Conservation (phyloP, 2,329 filamentous ascomycete genomes). For the Colletotrichum sp. region DNA sequence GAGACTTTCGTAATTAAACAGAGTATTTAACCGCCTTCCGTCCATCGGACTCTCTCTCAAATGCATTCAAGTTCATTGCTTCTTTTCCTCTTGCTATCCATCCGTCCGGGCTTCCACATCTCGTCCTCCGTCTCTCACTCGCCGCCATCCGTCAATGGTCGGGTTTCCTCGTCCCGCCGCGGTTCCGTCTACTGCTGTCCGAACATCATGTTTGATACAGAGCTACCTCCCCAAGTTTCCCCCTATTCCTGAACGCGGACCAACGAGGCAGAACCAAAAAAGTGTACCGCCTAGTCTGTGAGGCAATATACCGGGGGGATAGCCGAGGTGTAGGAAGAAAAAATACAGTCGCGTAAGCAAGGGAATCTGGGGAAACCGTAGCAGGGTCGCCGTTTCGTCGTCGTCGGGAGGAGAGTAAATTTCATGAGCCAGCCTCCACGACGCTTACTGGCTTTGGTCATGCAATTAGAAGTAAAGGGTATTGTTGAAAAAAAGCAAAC, state of each 20-base stretch:
- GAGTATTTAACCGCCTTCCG: slow-evolving; percentile 21
- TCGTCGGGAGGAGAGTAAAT: slow-evolving; percentile 15
- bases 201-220: slow-evolving; percentile 20
- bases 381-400: slow-evolving; percentile 17
- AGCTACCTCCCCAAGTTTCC: not conserved
- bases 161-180: not conserved
- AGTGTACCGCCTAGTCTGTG: not conserved
- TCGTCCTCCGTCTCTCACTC: not conserved
- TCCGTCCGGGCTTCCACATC: slow-evolving; percentile 7
- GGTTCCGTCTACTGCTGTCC: slow-evolving; percentile 1
- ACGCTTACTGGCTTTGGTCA: slow-evolving; percentile 23
- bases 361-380: slow-evolving; percentile 21
- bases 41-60: slow-evolving; percentile 19
- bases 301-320: slow-evolving; percentile 12
- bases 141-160: not conserved
- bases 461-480: slow-evolving; percentile 42
- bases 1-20: slow-evolving; percentile 25
- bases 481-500: slow-evolving; percentile 44
- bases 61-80: slow-evolving; percentile 22
- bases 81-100: slow-evolving; percentile 24
- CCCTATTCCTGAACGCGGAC: slow-evolving; percentile 7
- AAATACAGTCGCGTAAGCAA: slow-evolving; percentile 21
- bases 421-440: slow-evolving; percentile 23
- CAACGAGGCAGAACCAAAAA: slow-evolving; percentile 13
- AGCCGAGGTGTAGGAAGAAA: slow-evolving; percentile 15